phyloP scores from a whole-genome alignment of 2,329 filamentous ascomycete species.

The Thermoascus crustaceus region DNA sequence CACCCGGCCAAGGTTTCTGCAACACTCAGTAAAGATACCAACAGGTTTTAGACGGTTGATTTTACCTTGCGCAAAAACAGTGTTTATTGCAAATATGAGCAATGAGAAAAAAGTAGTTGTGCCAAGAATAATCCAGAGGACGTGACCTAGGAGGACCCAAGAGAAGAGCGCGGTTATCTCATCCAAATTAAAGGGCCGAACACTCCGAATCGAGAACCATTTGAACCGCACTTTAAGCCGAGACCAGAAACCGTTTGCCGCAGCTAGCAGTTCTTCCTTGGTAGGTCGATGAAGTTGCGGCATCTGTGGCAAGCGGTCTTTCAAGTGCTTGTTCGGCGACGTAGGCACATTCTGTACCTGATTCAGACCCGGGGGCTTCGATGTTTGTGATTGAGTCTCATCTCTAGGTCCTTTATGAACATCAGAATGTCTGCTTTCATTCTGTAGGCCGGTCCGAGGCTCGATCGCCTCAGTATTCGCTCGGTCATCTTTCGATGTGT shows the following conservation, averaged over 20 bases:
- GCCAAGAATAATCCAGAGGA: slow-evolving; percentile 91
- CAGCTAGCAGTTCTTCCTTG: slow-evolving; percentile 85
- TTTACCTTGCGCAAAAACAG: slow-evolving; percentile 84
- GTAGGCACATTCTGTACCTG: slow-evolving; percentile 9
- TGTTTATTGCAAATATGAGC: slow-evolving; percentile 85
- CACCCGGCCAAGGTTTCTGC: slow-evolving; percentile 83
- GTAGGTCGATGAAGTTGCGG: slow-evolving; percentile 74
- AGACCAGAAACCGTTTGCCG: slow-evolving; percentile 88
- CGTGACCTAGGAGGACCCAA: slow-evolving; percentile 87
- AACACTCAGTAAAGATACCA: slow-evolving; percentile 15
- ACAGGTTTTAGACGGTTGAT: no score
- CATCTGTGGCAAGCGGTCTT: slow-evolving; percentile 59
- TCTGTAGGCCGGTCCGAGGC: slow-evolving; percentile 7
- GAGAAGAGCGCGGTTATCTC: slow-evolving; percentile 94
- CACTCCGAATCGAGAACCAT: slow-evolving; percentile 92
- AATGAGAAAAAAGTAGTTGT: slow-evolving; percentile 97
- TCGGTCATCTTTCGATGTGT: slow-evolving; percentile 19
- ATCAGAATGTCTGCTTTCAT: slow-evolving; percentile 8
- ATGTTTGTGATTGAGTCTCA: slow-evolving; percentile 7
- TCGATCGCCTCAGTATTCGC: slow-evolving; percentile 11
- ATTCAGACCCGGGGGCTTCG: slow-evolving; percentile 20
- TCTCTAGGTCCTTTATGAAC: slow-evolving; percentile 6
- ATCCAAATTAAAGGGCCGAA: slow-evolving; percentile 87
- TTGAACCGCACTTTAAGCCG: slow-evolving; percentile 87
- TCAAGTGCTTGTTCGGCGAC: slow-evolving; percentile 35